Conservation (phyloP, 139 green algal species). For the Chlorella sorokiniana region DNA sequence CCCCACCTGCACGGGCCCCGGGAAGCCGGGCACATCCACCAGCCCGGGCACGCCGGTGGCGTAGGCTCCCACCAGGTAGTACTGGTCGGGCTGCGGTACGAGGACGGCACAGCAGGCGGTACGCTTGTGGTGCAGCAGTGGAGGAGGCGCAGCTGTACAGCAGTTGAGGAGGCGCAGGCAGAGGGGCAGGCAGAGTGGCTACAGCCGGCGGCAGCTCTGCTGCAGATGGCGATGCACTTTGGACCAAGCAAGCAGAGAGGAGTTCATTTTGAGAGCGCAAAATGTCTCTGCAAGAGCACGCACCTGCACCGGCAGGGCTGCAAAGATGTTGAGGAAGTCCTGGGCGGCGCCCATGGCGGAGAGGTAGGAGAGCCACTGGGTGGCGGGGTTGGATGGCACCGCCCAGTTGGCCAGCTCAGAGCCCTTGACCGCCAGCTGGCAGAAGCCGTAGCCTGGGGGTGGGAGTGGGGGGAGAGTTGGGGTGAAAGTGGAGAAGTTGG, state of each 20-base stretch:
- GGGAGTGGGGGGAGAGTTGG: not conserved
- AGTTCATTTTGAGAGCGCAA: not conserved
- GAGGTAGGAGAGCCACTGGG: not conserved
- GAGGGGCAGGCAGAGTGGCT: too few relatives aligned
- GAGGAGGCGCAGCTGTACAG: not conserved
- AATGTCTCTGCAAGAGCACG: not conserved
- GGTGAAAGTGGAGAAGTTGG: not conserved
- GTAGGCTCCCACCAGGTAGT: conserved; percentile 1
- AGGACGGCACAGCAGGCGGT: not conserved
- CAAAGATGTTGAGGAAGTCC: conserved; percentile 4
- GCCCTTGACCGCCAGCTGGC: conserved; percentile 8
- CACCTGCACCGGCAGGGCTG: not conserved
- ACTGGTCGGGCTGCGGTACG: not conserved
- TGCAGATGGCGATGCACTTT: too few relatives aligned
- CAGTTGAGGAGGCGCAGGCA: too few relatives aligned
- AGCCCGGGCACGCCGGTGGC: not conserved
- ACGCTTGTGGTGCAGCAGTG: not conserved
- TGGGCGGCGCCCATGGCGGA: not conserved
- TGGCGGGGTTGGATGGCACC: not conserved
- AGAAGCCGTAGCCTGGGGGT: not conserved
- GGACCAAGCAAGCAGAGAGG: not conserved
- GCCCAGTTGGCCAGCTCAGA: not conserved
- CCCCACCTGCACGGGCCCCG: not conserved
- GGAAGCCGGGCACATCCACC: not conserved
- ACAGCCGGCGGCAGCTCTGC: too few relatives aligned